Conservation (phyloP, 2,329 filamentous ascomycete genomes). For the Penicillium olsonii region DNA sequence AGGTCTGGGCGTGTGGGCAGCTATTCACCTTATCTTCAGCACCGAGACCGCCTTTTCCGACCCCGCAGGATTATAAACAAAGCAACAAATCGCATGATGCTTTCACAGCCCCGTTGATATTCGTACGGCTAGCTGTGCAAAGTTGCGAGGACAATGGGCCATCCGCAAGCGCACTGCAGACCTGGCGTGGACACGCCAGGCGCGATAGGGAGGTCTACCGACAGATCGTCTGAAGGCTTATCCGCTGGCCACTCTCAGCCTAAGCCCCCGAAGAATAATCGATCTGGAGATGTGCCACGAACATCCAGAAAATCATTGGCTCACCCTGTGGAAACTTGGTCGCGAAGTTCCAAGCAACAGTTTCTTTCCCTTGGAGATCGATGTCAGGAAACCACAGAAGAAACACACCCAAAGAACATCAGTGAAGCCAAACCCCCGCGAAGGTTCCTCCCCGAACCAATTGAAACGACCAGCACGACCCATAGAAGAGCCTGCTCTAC, state of each 20-base stretch:
- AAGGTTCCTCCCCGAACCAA: conserved; percentile 45
- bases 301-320: conserved; percentile 36
- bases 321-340: conserved; percentile 47
- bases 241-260: not conserved
- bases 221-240: not conserved
- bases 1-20: not conserved
- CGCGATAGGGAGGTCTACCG: not conserved
- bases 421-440: conserved; percentile 9
- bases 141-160: conserved; percentile 1
- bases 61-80: conserved; percentile 3
- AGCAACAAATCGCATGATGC: conserved; percentile 2
- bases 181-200: not conserved
- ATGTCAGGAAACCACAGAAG: not conserved
- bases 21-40: not conserved
- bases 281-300: not conserved
- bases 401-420: not conserved
- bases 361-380: not conserved
- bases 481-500: conserved; percentile 29
- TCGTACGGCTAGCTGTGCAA: not conserved
- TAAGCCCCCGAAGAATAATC: not conserved
- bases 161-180: not conserved
- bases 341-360: conserved; percentile 37
- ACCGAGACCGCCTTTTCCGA: conserved; percentile 10
- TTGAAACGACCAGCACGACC: conserved; percentile 69
- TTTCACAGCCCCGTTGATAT: not conserved